Base-by-base conservation (phyloP, 1,139 yeast species). In the Geotrichum siamense region DNA sequence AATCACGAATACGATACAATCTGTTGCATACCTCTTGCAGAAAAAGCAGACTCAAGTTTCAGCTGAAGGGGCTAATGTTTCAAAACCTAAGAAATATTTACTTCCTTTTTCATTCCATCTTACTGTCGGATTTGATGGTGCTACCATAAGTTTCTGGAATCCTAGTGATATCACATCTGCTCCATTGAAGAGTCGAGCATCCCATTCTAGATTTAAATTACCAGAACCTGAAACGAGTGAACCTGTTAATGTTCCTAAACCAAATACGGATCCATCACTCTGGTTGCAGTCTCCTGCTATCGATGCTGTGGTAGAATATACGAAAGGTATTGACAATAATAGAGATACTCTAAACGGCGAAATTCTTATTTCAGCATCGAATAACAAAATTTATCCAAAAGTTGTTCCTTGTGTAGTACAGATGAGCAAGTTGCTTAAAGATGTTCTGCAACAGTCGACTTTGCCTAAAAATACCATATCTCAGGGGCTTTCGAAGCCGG, bases 331-430 rank as follows among this genome's bases (percentile, higher is more conserved):
- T 16, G 48, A 56, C 5, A 59, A 60, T 1, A 65, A 63, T 35
- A 67, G 70, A 22, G 83, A 78, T 55, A 59, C 60, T 2, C 51
- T 81, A 34, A 68, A 71, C 30, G 64, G 74, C 32, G 83, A 81
- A 47, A 65, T 82, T 1, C 62, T 73, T 25, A 77, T 84, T 4
- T 73, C 84, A n/a, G 72, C 86, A 0, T 83, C 96, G 0, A 78
- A 76, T 44, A 91, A 91, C 58, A 72, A 71, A 0, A 58, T 91
- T 4, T 74, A 75, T 48, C 76, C 95, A 0, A 68, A 78, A 1
- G 85, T 94, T 61, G 86, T 87, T 19, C 95, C 96, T 0, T 82
- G 86, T 9, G 57, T 86, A 8, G 60, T 69, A 41, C 89, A 81
- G 50, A 68, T 85, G 44, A 66, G 72, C 20, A 43, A 38, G 5